Evolutionary conservation across 108 stramenopile species (phyloP), one percentile per base, ranked within the genome.

Genomic region (Chaetoceros tenuissimus): DNA sequence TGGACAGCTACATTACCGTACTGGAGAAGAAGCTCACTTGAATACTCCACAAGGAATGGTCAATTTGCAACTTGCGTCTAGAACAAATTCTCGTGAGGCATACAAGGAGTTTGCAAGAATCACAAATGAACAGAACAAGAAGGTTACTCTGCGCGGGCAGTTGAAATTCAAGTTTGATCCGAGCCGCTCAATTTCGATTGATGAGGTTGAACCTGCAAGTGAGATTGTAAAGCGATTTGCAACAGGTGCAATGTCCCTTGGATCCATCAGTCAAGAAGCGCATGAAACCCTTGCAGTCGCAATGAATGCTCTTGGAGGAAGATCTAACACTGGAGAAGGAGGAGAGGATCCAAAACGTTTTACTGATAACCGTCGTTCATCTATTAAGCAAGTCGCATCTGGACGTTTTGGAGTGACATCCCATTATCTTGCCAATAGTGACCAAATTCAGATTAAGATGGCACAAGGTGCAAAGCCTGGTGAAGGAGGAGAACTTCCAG

Each of bases 381-480:
- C 73, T 68, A 96, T 96, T 69, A 96, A 96, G 66, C 90, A 92
- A 63, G 94, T 96, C 60, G 96, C 96, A 24, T 91, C 89, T 8
- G 96, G 93, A 45, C 67, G 96, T 54, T 96, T 96, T 62, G 96
- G 96, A 53, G 96, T 96, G n/a, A 96, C 96, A 27, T 89, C 92
- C 0, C 81, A 94, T 59, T 96, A 96, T 69, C 77, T 96, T 28
- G 94, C 94, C 46, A 94, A 96, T 63, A 85, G 87, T 62, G 94
- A 96, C 73, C 96, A 96, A 79, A 89, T 96, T 57, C 93, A 96
- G 69, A 96, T 96, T 68, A 96, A 96, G 72, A 96, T 96, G 96
- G 96, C 96, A 5, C 96, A 96, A 74, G 96, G 96, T 49, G 92
- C 94, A 28, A 96, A 96, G 79, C 96, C 96, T 40, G 96, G 96